Base-by-base conservation (phyloP, 2,329 filamentous ascomycete genomes). In the Xylariaceae sp. region DNA sequence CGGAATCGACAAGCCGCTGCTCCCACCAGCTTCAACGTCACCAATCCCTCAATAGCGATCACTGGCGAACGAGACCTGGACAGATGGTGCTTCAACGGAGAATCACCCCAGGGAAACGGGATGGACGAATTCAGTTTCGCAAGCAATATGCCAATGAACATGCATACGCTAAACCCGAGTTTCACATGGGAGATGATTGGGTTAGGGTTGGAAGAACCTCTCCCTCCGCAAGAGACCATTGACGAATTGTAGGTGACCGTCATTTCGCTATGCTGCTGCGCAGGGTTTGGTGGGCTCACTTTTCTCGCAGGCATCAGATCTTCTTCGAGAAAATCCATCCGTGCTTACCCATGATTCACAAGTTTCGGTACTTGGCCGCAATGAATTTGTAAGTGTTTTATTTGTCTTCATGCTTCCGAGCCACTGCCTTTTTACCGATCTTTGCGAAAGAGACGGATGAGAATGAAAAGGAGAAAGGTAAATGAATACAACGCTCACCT, bases 261-360 rank as follows among this genome's bases (percentile, higher is more conserved):
- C 45, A 11, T 15, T 4, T 47, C 11, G 8, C 48, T 37, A 15
- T 11, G 39, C 39, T 17, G 39, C 17, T 49, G 13, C 9, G 34
- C n/a, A 52, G 35, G 13, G 30, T 18, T 56, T 4, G 4, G 49
- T 18, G 9, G 17, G 51, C 62, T 66, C 48, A 66, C 55, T 44
- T n/a, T 50, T 11, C 17, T 51, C 35, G 11, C 70, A 90, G 86
- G 61, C 88, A 95, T 68, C 83, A 89, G 67, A 85, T 94, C 30
- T 99, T 89, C 74, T 97, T 97, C 71, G 86, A 92, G 58, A 97
- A 95, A 73, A 82, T 96, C 8, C 90, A 97, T 70, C 87, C 89
- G 0, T 91, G 90, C 0, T 69, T 90, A 58, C 92, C 94, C 13
- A 89, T 97, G 82, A 89, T 97, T 58, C 93, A 99, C 73, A 89